Percentiles rank a stretch among this genome's conserved stretches.
These are phyloP conservation scores for Acer negundo DNA, from an alignment of 345 rosid genomes.

Conservation along the genomic window DNA sequence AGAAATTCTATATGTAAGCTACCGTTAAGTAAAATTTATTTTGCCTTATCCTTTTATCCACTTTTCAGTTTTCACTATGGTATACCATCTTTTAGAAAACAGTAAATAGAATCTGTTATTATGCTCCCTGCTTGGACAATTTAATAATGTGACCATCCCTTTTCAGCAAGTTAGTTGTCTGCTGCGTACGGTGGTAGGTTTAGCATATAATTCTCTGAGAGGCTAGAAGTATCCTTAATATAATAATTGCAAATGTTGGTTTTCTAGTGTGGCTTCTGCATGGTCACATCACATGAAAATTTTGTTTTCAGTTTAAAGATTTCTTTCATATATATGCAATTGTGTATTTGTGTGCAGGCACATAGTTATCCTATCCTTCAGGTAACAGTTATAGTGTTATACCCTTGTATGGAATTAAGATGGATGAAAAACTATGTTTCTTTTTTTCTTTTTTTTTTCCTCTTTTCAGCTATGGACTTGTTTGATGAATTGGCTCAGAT, in stretches of 20 bases:
- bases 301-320: neutral
- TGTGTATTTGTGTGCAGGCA: neutral
- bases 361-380: neutral
- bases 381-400: neutral
- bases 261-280: neutral
- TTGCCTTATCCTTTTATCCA: neutral
- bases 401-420: neutral
- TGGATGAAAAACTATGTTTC: neutral
- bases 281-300: neutral
- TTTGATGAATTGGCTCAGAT: neutral
- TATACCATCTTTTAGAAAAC: neutral
- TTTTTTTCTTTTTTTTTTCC: neutral
- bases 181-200: neutral
- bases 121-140: neutral
- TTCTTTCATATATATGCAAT: neutral
- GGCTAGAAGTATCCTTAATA: neutral
- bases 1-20: no score
- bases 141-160: neutral
- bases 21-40: no score
- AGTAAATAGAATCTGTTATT: neutral
- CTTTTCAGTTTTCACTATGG: neutral
- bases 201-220: neutral
- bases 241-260: neutral
- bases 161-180: neutral
- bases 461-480: neutral